Evolutionary conservation across 306 rosid genomes (phyloP).

Genomic region (Elaeagnus macrophylla): DNA sequence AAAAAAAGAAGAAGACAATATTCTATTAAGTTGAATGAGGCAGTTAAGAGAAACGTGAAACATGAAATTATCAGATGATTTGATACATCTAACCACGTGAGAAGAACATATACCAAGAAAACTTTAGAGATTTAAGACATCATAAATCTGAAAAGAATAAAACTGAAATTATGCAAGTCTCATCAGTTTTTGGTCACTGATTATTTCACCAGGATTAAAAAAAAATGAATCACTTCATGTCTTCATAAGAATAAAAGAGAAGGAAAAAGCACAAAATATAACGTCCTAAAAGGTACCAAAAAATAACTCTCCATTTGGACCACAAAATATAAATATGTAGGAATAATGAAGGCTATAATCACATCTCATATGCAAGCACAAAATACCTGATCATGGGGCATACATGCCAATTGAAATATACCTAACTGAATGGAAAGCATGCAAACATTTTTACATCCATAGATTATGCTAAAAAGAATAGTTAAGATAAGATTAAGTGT

Average conservation of each 20-base stretch:
- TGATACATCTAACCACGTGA: neutral
- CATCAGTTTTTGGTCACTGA: too few relatives aligned
- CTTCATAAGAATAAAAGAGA: neutral
- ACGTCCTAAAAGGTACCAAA: neutral
- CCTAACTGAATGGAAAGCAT: too few relatives aligned
- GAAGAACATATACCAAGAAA: neutral
- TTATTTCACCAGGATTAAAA: too few relatives aligned
- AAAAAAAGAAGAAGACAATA: constrained; percentile 11
- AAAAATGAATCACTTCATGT: too few relatives aligned
- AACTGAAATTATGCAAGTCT: too few relatives aligned
- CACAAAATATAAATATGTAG: neutral
- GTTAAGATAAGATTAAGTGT: neutral
- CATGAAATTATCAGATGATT: neutral
- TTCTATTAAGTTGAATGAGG: constrained; percentile 13
- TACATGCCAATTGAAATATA: too few relatives aligned
- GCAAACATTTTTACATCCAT: too few relatives aligned
- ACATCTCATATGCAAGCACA: too few relatives aligned
- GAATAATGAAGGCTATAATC: too few relatives aligned
- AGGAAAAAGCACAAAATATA: neutral
- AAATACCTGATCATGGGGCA: too few relatives aligned
- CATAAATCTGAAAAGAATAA: too few relatives aligned
- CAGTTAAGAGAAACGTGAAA: constrained; percentile 15
- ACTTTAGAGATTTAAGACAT: neutral
- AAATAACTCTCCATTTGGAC: neutral
- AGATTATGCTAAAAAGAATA: neutral